Conservation (phyloP, 805 yeast species). For the Sugiyamaella lignohabitans region DNA sequence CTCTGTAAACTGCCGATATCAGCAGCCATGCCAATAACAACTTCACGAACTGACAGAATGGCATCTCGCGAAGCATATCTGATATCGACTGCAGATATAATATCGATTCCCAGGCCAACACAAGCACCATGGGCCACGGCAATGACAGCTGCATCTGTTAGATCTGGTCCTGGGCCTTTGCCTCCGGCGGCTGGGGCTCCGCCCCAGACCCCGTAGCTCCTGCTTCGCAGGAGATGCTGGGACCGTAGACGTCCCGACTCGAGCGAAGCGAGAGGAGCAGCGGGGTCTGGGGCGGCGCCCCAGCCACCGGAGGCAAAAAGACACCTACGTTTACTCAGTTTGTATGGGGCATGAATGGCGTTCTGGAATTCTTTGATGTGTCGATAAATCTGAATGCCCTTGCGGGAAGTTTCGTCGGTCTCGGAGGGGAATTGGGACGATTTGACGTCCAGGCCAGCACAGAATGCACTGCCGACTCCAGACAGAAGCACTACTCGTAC, state of each 20-base stretch:
- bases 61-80: conserved; percentile 51
- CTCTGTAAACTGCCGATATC: conserved; percentile 76
- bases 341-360: conserved; percentile 35
- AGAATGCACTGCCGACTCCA: conserved; percentile 50
- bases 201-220: background rate
- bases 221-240: too few species aligned
- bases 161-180: too few species aligned
- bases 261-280: too few species aligned
- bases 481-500: conserved; percentile 53
- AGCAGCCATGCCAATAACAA: conserved; percentile 67
- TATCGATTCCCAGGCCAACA: conserved; percentile 64
- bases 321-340: conserved; percentile 27
- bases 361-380: conserved; percentile 54
- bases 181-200: background rate
- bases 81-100: conserved; percentile 52
- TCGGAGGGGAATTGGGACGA: conserved; percentile 15
- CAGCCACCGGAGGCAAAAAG: background rate
- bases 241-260: too few species aligned
- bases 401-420: conserved; percentile 25
- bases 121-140: conserved; percentile 58
- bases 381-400: conserved; percentile 29
- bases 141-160: conserved; percentile 43
- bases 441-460: conserved; percentile 59
- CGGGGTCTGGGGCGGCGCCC: too few species aligned
- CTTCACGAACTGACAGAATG: conserved; percentile 56